These are phyloP conservation scores for Serendipita sp. DNA, from an alignment of 768 basidiomycete species.

Conservation along the genomic window DNA sequence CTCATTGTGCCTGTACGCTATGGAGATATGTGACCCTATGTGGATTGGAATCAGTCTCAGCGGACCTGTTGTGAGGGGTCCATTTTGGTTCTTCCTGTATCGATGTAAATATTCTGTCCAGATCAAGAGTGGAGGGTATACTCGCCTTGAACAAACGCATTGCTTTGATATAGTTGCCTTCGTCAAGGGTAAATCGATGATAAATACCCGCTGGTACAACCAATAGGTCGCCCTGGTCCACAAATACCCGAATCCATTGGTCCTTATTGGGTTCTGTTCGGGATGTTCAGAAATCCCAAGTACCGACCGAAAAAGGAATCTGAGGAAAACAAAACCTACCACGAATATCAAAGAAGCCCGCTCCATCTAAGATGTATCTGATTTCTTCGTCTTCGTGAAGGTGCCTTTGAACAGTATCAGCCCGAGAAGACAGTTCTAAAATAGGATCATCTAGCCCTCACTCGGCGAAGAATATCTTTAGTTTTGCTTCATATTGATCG, in stretches of 20 bases:
- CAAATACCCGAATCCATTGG: slow-evolving; percentile 66
- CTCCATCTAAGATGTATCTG: slow-evolving; percentile 71
- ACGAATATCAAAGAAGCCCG: slow-evolving; percentile 83
- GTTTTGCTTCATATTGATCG: slow-evolving; percentile 65
- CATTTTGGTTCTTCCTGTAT: slow-evolving; percentile 81
- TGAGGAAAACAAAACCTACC: slow-evolving; percentile 30
- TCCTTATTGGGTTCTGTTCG: slow-evolving; percentile 46
- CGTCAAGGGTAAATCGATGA: slow-evolving; percentile 86
- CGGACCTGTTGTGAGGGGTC: slow-evolving; percentile 55
- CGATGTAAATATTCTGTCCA: background rate
- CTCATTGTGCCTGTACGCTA: background rate
- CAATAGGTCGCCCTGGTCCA: slow-evolving; percentile 66
- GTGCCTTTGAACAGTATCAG: slow-evolving; percentile 34
- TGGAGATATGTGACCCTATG: slow-evolving; percentile 47
- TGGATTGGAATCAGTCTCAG: slow-evolving; percentile 46
- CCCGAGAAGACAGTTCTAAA: background rate
- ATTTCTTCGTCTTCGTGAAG: slow-evolving; percentile 97
- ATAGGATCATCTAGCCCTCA: slow-evolving; percentile 20
- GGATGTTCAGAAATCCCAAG: background rate
- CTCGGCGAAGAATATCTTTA: slow-evolving; percentile 77
- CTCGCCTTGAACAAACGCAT: slow-evolving; percentile 72
- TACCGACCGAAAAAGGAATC: background rate
- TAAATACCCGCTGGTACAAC: slow-evolving; percentile 85
- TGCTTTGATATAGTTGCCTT: slow-evolving; percentile 52
- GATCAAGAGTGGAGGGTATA: background rate